These are phyloP conservation scores for Aspergillus sp. DNA, from an alignment of 2,329 filamentous ascomycete species.

Conservation along the genomic window DNA sequence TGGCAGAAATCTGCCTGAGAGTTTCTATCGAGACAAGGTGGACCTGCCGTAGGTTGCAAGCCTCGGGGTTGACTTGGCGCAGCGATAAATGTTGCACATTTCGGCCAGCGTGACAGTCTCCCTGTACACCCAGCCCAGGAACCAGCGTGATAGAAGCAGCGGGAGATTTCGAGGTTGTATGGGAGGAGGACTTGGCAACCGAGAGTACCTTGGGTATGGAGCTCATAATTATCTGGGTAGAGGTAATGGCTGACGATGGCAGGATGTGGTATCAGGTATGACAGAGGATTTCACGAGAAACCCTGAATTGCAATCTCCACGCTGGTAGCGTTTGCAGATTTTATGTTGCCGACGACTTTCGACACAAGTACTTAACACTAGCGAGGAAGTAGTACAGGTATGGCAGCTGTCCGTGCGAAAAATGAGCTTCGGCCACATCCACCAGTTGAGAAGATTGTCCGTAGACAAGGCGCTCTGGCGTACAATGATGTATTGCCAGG, in stretches of 20 bases:
- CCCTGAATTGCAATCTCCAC: too few species aligned
- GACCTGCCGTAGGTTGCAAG: background rate
- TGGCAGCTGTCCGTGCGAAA: too few species aligned
- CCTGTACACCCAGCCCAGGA: background rate
- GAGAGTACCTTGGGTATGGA: background rate
- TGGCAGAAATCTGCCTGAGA: background rate
- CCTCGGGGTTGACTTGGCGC: background rate
- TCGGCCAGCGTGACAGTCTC: conserved; percentile 1
- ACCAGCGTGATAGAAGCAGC: background rate
- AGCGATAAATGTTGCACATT: background rate
- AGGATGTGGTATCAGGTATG: too few species aligned
- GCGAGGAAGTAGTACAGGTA: too few species aligned
- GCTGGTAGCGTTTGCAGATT: too few species aligned
- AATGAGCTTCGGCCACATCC: too few species aligned
- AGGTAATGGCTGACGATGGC: background rate
- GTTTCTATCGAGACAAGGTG: conserved; percentile 5
- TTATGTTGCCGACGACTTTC: too few species aligned
- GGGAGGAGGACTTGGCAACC: conserved; percentile 1
- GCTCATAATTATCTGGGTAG: background rate
- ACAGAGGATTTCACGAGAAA: too few species aligned
- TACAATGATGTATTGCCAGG: too few species aligned
- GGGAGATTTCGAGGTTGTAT: background rate
- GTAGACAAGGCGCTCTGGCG: too few species aligned
- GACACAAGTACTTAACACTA: too few species aligned
- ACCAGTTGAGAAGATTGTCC: too few species aligned